Evolutionary conservation across 257 asterid species (phyloP), one percentile per base, ranked within the genome.

Genomic region (Solanum pimpinellifolium): DNA sequence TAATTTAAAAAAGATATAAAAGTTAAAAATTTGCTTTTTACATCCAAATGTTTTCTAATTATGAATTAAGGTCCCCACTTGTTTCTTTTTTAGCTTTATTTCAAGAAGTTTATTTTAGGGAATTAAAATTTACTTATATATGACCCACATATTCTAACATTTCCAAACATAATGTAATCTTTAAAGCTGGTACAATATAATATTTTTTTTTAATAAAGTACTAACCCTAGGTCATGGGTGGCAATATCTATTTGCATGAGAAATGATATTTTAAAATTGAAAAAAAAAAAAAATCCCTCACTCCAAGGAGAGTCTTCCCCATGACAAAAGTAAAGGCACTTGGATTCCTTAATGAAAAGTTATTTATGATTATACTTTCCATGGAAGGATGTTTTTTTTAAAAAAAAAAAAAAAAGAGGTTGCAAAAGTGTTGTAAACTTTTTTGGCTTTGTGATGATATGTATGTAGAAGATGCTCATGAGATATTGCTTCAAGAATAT

Each of bases 221-320:
- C 41, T 65, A 84, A 31, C 80, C 39, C 87, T 66, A 84, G 62
- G 41, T 84, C 44, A 80, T 80, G 85, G 68, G 44, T 49, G 29
- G 18, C 44, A 25, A 49, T 84, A 37, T 84, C 77, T 65, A 84
- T 84, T 44, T 39, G 77, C 86, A 39, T 83, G 77, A 74, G 15
- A 23, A 77, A 39, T 62, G 77, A 39, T 83, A 14, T 78, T 78
- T 83, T 35, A 37, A 62, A 25, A 83, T 37, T 31, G 3, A 31
- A 31, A 31, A 37, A 39, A 88, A 88, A 31, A 31, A 89, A 89
- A 92, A 90, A 93, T 90, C 91, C 91, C 96, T 87, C 76, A 92
- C 91, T 94, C 93, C 90, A 39, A 92, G 94, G 95, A 90, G 93
- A 90, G 94, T 90, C 98, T 93, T 94, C 90, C 84, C 88, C 69